Conservation (phyloP, 441 rosid species). For the Brassica hybrid region DNA sequence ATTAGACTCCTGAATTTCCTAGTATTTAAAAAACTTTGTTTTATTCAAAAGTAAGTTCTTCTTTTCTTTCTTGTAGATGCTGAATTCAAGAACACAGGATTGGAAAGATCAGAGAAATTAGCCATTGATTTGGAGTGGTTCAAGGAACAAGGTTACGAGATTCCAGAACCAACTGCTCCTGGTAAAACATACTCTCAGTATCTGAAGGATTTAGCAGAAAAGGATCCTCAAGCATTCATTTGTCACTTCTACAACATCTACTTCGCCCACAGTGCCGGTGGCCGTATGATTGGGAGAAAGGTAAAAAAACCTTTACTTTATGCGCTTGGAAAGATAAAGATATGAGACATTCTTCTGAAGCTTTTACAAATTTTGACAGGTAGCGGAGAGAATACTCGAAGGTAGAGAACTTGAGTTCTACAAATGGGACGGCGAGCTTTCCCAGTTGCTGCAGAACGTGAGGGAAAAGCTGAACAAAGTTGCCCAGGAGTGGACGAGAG, state of each 20-base stretch:
- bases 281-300: conserved; percentile 96
- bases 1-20: too few relatives aligned
- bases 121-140: conserved; percentile 88
- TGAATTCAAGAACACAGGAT: conserved; percentile 81
- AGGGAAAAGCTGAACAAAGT: conserved; percentile 84
- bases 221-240: conserved; percentile 91
- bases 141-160: conserved; percentile 77
- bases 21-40: too few relatives aligned
- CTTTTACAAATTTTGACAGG: conserved; percentile 48
- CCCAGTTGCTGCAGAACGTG: conserved; percentile 78
- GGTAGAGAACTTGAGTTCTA: conserved; percentile 80
- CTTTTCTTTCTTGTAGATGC: conserved; percentile 56
- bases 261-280: conserved; percentile 96
- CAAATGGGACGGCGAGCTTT: conserved; percentile 92
- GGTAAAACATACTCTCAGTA: conserved; percentile 64
- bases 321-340: not conserved
- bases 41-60: not conserved
- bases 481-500: conserved; percentile 90
- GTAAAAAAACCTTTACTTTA: too few relatives aligned
- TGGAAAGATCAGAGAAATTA: conserved; percentile 77
- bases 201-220: conserved; percentile 76
- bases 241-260: conserved; percentile 97
- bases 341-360: not conserved
- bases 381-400: conserved; percentile 69
- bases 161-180: conserved; percentile 82